phyloP scores from a whole-genome alignment of 176 grass and related monocot species.

The Aegilops umbellulata region DNA sequence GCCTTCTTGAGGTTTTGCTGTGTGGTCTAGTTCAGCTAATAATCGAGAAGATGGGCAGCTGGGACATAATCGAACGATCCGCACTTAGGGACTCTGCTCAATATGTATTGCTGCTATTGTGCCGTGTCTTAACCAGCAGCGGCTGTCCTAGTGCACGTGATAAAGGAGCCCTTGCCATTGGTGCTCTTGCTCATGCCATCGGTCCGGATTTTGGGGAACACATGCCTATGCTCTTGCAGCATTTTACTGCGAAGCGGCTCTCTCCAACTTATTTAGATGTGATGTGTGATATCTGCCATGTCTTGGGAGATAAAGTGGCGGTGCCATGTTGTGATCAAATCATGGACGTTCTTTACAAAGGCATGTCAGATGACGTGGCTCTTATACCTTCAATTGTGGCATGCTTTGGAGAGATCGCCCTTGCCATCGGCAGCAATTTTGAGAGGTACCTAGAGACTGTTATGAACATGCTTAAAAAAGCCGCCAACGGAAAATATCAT shows the following conservation, averaged over 20 bases:
- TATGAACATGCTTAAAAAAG: conserved; percentile 70
- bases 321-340: conserved; percentile 71
- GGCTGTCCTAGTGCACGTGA: conserved; percentile 65
- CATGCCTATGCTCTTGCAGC: conserved; percentile 70
- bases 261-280: conserved; percentile 73
- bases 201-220: conserved; percentile 74
- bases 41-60: conserved; percentile 67
- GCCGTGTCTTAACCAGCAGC: conserved; percentile 56
- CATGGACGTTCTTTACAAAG: conserved; percentile 73
- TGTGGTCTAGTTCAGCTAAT: conserved; percentile 78
- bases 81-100: conserved; percentile 36
- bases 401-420: conserved; percentile 80
- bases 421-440: conserved; percentile 77
- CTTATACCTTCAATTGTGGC: conserved; percentile 69
- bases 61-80: too few relatives aligned
- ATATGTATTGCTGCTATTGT: conserved; percentile 73
- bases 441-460: conserved; percentile 68
- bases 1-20: conserved; percentile 59
- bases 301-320: conserved; percentile 62
- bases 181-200: conserved; percentile 70
- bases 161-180: conserved; percentile 82
- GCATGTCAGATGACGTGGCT: conserved; percentile 53
- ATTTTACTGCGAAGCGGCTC: conserved; percentile 74
- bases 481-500: conserved; percentile 26
- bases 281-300: conserved; percentile 72